Base-by-base conservation (phyloP, 2,329 filamentous ascomycete species). In the Scytalidium lignicola region DNA sequence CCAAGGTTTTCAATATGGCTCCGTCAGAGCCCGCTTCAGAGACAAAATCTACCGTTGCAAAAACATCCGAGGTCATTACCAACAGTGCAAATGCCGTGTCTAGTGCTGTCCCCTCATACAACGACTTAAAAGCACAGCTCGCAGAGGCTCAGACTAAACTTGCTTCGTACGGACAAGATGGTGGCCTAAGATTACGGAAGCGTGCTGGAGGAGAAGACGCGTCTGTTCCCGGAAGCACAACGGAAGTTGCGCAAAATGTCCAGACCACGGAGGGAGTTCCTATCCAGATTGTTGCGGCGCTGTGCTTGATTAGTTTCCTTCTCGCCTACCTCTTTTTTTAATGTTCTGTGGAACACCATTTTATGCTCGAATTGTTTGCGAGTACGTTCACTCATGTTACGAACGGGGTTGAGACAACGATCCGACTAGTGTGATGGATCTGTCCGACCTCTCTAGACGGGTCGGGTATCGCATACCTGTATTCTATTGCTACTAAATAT, bases 241-340 rank as follows among this genome's bases (percentile, higher is more conserved):
- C 61, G 53, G 74, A 73, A 53, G 75, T 73, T 64, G 76, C 71
- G 58, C 79, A 67, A 66, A 83, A 70, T 57, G 83, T 62, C 13
- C 61, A 61, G 47, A 45, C 22, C 9, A 46, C 49, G 18, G 58
- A 90, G 59, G 92, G 93, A 19, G 92, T 99, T 3, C 85, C 93
- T 1, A 82, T 99, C 44, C 86, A 92, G 67, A 80, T 92, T 54
- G 88, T 88, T 41, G 92, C 93, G 19, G 74, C 82, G 19, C 74
- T 99, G 41, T 96, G 91, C 66, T 74, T 99, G 61, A 62, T 95
- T 55, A 91, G 89, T 74, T 99, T 99, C 74, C 71, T 99, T 64
- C 79, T 97, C 60, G 93, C 90, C 48, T 99, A 96, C 72, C 82
- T 97, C 69, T 90, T 99, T 75, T 99, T 99, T 71, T 99, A 83